Conservation (phyloP, 345 rosid species). For the Eucalyptus marginata region DNA sequence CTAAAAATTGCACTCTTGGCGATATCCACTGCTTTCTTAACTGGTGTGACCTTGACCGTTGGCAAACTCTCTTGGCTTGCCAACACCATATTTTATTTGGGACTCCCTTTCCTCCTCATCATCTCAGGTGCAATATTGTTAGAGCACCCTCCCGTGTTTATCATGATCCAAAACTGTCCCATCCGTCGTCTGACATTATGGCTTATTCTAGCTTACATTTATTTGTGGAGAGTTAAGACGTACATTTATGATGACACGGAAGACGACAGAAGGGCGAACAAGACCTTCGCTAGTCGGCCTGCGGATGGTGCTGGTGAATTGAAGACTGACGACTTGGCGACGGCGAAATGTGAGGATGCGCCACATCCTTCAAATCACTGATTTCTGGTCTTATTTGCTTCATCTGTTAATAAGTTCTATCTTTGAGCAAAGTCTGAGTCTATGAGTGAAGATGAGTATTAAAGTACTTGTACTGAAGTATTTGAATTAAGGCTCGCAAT, state of each 20-base stretch:
- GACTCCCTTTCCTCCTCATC: background rate
- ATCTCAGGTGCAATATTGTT: background rate
- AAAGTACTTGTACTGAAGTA: too few species aligned
- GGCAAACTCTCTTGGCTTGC: background rate
- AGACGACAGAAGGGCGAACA: rapidly evolving
- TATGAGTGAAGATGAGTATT: too few species aligned
- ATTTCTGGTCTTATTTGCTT: too few species aligned
- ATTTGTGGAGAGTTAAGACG: background rate
- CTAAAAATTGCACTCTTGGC: background rate
- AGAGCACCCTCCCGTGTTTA: background rate
- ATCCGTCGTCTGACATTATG: background rate
- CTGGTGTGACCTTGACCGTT: background rate
- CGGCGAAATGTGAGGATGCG: background rate
- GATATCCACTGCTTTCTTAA: background rate
- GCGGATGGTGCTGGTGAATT: background rate
- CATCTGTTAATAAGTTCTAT: too few species aligned
- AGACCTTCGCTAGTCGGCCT: background rate
- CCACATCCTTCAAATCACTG: background rate
- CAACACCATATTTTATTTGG: background rate
- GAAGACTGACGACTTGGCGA: background rate
- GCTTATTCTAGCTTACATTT: background rate
- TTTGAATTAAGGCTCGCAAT: too few species aligned
- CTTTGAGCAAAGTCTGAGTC: too few species aligned
- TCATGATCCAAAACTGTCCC: rapidly evolving
- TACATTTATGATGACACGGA: background rate